These are phyloP conservation scores for Gymnopus androsaceus DNA, from an alignment of 1,284 basidiomycete species.

Conservation along the genomic window DNA sequence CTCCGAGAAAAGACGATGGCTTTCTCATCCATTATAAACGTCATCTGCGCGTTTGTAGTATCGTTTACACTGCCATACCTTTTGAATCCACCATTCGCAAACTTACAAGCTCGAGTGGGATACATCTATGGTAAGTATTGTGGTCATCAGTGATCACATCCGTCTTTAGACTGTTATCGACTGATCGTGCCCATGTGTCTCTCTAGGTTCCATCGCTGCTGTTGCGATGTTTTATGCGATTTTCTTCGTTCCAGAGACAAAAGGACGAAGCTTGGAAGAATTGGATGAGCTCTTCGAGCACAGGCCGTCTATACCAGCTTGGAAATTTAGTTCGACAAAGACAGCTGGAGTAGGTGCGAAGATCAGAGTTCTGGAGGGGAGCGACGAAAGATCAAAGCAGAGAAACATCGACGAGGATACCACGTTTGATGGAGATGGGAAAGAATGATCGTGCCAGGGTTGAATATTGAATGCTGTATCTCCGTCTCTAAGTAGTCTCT, in stretches of 20 bases:
- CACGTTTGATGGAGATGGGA: background rate
- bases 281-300: slow-evolving; percentile 16
- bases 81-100: slow-evolving; percentile 16
- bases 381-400: background rate
- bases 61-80: slow-evolving; percentile 17
- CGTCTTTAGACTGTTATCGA: background rate
- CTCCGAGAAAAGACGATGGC: slow-evolving; percentile 18
- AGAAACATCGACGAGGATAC: background rate
- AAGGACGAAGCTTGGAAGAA: slow-evolving; percentile 13
- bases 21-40: slow-evolving; percentile 14
- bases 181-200: background rate
- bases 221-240: slow-evolving; percentile 14
- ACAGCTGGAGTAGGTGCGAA: slow-evolving; percentile 18
- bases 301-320: slow-evolving; percentile 12
- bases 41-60: slow-evolving; percentile 13
- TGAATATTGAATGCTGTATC: too few relatives aligned
- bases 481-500: too few relatives aligned
- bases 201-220: slow-evolving; percentile 13
- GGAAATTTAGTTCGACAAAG: slow-evolving; percentile 10
- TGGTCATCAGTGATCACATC: background rate
- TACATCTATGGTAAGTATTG: slow-evolving; percentile 13
- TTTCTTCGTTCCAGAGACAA: slow-evolving; percentile 16
- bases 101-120: slow-evolving; percentile 14
- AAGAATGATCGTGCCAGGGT: background rate
- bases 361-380: slow-evolving; percentile 12